Conservation (phyloP, 805 yeast species). For the Pichia occidentalis region DNA sequence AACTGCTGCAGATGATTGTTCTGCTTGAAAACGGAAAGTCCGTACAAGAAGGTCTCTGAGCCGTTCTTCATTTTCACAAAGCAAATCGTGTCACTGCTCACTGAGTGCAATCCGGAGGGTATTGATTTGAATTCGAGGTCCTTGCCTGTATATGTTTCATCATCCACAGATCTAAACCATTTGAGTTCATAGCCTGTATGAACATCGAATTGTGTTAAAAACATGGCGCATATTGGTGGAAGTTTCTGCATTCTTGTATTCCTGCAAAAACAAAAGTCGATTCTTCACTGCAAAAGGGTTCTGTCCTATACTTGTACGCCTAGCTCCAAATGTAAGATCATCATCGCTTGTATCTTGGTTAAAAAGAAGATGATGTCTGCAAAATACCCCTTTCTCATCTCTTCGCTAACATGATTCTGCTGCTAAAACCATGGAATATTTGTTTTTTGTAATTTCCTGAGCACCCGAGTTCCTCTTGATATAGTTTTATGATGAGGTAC, state of each 20-base stretch:
- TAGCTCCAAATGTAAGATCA: too few relatives aligned
- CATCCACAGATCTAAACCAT: constrained; percentile 34
- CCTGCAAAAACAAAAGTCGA: too few relatives aligned
- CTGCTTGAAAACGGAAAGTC: constrained; percentile 47
- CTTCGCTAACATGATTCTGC: too few relatives aligned
- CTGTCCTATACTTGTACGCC: too few relatives aligned
- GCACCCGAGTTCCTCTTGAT: too few relatives aligned
- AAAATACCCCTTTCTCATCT: too few relatives aligned
- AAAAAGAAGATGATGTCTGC: too few relatives aligned
- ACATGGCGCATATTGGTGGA: constrained; percentile 37
- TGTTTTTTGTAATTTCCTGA: too few relatives aligned
- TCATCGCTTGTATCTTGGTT: too few relatives aligned
- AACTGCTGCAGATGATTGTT: constrained; percentile 22
- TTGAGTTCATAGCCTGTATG: constrained; percentile 42
- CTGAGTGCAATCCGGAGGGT: constrained; percentile 63
- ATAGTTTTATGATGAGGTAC: too few relatives aligned
- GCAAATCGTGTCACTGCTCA: constrained; percentile 44
- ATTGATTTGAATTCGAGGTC: constrained; percentile 57
- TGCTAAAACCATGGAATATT: too few relatives aligned
- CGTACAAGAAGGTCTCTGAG: constrained; percentile 32
- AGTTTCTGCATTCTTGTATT: constrained; percentile 10
- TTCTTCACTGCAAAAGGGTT: too few relatives aligned
- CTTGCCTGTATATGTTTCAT: constrained; percentile 26
- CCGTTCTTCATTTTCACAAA: constrained; percentile 34
- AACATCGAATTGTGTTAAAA: constrained; percentile 47